phyloP scores from a whole-genome alignment of 768 basidiomycete species.

The Naganishia onofrii region DNA sequence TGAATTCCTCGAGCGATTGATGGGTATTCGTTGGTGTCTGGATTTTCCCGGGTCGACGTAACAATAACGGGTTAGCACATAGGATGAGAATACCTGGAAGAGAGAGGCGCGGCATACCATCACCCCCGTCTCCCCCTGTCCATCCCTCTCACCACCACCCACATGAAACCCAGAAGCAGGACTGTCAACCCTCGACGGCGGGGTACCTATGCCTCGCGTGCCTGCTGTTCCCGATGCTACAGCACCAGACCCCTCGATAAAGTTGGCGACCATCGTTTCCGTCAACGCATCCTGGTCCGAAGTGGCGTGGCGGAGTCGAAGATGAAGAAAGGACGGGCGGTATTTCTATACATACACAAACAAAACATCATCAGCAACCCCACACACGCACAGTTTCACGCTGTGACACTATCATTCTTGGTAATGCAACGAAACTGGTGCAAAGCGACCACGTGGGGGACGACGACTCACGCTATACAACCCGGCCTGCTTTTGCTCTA shows the following conservation, averaged over 20 bases:
- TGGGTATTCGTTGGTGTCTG: background rate
- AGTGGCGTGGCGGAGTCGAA: slow-evolving; percentile 81
- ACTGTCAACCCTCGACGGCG: slow-evolving; percentile 41
- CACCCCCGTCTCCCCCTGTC: background rate
- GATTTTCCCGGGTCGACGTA: too few species aligned
- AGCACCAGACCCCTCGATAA: slow-evolving; percentile 59
- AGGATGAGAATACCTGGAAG: too few species aligned
- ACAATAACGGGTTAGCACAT: too few species aligned
- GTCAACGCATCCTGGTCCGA: slow-evolving; percentile 87
- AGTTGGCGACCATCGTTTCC: slow-evolving; percentile 76
- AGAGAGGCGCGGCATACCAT: background rate
- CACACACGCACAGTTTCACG: too few species aligned
- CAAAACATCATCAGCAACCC: too few species aligned
- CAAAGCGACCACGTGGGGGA: too few species aligned
- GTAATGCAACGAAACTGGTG: too few species aligned
- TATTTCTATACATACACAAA: slow-evolving; percentile 69
- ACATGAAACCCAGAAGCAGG: slow-evolving; percentile 35
- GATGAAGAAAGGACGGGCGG: slow-evolving; percentile 78
- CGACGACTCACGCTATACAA: slow-evolving; percentile 69
- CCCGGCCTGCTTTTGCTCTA: slow-evolving; percentile 83
- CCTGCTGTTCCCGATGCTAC: background rate
- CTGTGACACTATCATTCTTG: too few species aligned
- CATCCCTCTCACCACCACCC: background rate
- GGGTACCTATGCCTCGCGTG: slow-evolving; percentile 24
- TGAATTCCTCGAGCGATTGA: slow-evolving; percentile 77